phyloP scores from a whole-genome alignment of 177 flowering plant genomes.

The Vitis hybrid region DNA sequence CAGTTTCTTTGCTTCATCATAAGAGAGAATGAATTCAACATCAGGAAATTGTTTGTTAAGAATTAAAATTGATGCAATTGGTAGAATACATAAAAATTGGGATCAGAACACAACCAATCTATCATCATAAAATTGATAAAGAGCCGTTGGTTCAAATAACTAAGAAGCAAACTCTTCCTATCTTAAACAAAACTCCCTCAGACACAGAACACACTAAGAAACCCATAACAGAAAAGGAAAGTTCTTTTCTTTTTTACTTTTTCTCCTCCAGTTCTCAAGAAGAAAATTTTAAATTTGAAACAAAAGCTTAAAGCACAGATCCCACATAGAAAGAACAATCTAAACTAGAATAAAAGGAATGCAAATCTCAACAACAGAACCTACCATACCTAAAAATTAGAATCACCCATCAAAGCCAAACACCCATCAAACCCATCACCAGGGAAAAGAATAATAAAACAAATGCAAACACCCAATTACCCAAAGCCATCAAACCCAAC shows the following conservation, averaged over 20 bases:
- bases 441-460: slow-evolving; percentile 3
- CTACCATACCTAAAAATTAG: background rate
- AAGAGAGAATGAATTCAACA: background rate
- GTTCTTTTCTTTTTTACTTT: background rate
- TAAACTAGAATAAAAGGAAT: background rate
- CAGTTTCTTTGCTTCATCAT: background rate
- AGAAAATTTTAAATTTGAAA: background rate
- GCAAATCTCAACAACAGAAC: slow-evolving; percentile 11
- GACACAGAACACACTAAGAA: background rate
- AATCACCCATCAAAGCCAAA: slow-evolving; percentile 18
- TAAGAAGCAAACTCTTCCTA: no score
- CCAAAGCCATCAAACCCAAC: slow-evolving; percentile 4
- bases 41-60: background rate
- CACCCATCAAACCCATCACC: slow-evolving; percentile 3
- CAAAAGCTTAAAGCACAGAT: slow-evolving; percentile 18
- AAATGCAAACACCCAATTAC: slow-evolving; percentile 11
- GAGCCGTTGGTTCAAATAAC: background rate
- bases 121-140: background rate
- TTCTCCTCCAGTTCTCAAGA: background rate
- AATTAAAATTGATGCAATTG: slow-evolving; percentile 7
- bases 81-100: slow-evolving; percentile 2
- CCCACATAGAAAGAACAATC: slow-evolving; percentile 8
- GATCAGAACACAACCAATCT: background rate
- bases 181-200: no score
- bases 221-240: slow-evolving; percentile 5